Conservation (phyloP, 2,329 filamentous ascomycete species). For the Rugonectria rugulosa region DNA sequence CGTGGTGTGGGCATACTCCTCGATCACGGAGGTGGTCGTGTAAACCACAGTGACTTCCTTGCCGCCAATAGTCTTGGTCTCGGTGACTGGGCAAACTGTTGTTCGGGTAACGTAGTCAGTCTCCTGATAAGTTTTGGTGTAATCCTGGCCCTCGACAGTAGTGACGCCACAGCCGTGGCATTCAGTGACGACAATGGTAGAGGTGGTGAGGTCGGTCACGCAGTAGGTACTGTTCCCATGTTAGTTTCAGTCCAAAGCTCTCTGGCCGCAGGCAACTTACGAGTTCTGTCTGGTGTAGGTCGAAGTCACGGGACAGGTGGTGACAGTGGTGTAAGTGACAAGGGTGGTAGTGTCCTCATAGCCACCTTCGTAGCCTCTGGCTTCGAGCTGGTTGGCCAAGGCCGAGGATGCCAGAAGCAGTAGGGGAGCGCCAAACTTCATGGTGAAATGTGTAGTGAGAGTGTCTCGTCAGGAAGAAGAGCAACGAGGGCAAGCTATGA, state of each 20-base stretch:
- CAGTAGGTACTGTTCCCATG: slow-evolving; percentile 47
- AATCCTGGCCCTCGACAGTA: slow-evolving; percentile 45
- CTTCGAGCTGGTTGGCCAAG: slow-evolving; percentile 30
- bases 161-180: slow-evolving; percentile 49
- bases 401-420: slow-evolving; percentile 37
- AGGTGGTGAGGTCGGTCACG: slow-evolving; percentile 52
- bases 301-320: slow-evolving; percentile 54
- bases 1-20: slow-evolving; percentile 41
- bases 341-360: slow-evolving; percentile 21
- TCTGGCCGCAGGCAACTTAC: slow-evolving; percentile 41
- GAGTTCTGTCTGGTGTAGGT: slow-evolving; percentile 50
- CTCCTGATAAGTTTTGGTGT: slow-evolving; percentile 43
- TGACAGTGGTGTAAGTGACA: slow-evolving; percentile 43
- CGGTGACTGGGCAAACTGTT: slow-evolving; percentile 53
- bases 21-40: slow-evolving; percentile 39
- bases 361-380: slow-evolving; percentile 22
- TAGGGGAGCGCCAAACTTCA: slow-evolving; percentile 37
- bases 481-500: slow-evolving; percentile 25
- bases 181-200: slow-evolving; percentile 52
- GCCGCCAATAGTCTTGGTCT: slow-evolving; percentile 44
- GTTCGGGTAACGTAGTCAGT: slow-evolving; percentile 53
- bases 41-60: slow-evolving; percentile 39
- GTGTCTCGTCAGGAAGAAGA: slow-evolving; percentile 29
- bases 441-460: slow-evolving; percentile 23
- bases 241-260: slow-evolving; percentile 19